phyloP scores from a whole-genome alignment of 148 eudicot genomes.

The Vaccinium darrowii region DNA sequence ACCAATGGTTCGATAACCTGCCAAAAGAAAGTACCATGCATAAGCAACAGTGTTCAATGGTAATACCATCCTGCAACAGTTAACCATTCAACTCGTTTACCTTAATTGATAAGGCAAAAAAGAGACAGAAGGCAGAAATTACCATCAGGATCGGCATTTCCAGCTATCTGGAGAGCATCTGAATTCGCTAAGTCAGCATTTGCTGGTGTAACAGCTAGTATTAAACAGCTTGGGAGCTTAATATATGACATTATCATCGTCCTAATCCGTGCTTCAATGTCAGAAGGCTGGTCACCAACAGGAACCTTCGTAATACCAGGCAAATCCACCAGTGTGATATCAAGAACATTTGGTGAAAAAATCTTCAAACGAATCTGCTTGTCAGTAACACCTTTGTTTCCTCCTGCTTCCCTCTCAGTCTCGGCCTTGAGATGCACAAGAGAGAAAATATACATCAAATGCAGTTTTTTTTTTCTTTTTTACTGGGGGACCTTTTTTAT shows the following conservation, averaged over 20 bases:
- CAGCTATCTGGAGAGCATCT: slow-evolving; percentile 95
- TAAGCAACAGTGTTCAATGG: slow-evolving; percentile 21
- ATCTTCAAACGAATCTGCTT: slow-evolving; percentile 84
- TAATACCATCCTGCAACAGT: not conserved
- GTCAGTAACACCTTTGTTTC: slow-evolving; percentile 79
- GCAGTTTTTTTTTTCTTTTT: not conserved
- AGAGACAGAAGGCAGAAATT: slow-evolving; percentile 21
- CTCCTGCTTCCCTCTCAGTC: slow-evolving; percentile 92
- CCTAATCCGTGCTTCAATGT: slow-evolving; percentile 83
- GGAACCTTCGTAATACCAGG: slow-evolving; percentile 94
- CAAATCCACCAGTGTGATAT: slow-evolving; percentile 87
- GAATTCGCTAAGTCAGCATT: slow-evolving; percentile 91
- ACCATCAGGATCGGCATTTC: slow-evolving; percentile 94
- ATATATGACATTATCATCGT: slow-evolving; percentile 89
- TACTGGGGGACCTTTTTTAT: not conserved
- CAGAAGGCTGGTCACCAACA: slow-evolving; percentile 95
- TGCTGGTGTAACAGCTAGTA: slow-evolving; percentile 91
- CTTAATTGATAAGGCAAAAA: not conserved
- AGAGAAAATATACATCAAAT: not conserved
- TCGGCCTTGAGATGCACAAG: slow-evolving; percentile 42
- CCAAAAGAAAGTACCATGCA: slow-evolving; percentile 22
- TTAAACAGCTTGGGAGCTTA: slow-evolving; percentile 64
- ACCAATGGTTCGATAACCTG: slow-evolving; percentile 91
- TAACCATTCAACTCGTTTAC: not conserved
- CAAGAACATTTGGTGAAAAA: slow-evolving; percentile 86